Conservation (phyloP, 2,329 filamentous ascomycete species). For the Ophiostoma ips region DNA sequence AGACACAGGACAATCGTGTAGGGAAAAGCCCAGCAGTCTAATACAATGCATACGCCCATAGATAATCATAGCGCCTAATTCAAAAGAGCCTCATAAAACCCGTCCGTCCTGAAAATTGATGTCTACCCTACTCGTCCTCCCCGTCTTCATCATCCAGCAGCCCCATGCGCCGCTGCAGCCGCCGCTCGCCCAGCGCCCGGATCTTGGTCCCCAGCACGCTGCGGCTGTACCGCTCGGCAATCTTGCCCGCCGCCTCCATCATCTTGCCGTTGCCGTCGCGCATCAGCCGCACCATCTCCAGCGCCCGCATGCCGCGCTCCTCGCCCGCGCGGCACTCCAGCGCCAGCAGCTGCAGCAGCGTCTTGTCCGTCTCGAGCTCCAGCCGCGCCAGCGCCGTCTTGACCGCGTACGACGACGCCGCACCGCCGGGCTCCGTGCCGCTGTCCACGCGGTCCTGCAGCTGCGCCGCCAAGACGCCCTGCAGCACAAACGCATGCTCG, state of each 20-base stretch:
- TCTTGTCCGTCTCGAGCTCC: constrained; percentile 80
- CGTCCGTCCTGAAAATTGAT: too few species aligned
- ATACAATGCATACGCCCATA: too few species aligned
- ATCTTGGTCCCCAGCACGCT: constrained; percentile 82
- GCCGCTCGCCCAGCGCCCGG: constrained; percentile 62
- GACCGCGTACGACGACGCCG: constrained; percentile 46
- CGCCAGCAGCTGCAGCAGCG: constrained; percentile 75
- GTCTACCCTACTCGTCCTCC: constrained; percentile 22
- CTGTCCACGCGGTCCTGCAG: constrained; percentile 56
- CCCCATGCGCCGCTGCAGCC: constrained; percentile 18
- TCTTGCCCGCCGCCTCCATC: constrained; percentile 79
- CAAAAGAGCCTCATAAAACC: too few species aligned
- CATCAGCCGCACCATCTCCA: constrained; percentile 83
- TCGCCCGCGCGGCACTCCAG: constrained; percentile 86
- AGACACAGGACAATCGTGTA: too few species aligned
- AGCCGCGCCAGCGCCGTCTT: constrained; percentile 53
- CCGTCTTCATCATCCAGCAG: constrained; percentile 2
- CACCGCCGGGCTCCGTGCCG: constrained; percentile 40
- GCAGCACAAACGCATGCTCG: constrained; percentile 70
- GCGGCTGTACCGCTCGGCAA: constrained; percentile 73
- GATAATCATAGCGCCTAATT: too few species aligned
- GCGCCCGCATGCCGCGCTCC: constrained; percentile 82
- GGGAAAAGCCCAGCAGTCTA: too few species aligned
- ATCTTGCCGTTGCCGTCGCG: constrained; percentile 73
- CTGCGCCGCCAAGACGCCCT: constrained; percentile 57